Conservation (phyloP, 768 basidiomycete genomes). For the Kwoniella sp. region DNA sequence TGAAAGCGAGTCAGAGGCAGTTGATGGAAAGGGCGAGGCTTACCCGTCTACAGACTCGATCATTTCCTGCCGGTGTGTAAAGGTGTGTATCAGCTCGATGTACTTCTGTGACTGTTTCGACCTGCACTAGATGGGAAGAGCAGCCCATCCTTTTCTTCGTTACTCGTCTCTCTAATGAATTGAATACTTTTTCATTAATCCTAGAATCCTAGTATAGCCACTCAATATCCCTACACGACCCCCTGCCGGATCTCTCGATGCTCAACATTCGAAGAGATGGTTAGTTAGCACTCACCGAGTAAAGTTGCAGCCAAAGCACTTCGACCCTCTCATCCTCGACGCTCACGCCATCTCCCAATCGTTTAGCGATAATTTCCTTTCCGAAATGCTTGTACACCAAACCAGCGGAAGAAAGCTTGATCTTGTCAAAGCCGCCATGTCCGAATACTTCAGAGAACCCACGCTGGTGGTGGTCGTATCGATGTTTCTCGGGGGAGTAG, state of each 20-base stretch:
- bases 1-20: neutral
- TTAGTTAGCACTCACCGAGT: conserved; percentile 71
- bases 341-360: conserved; percentile 60
- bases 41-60: conserved; percentile 77
- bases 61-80: conserved; percentile 70
- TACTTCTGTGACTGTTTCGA: neutral
- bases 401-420: conserved; percentile 90
- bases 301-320: conserved; percentile 82
- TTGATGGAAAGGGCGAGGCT: neutral
- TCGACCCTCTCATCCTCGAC: conserved; percentile 71
- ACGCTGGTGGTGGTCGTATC: conserved; percentile 96
- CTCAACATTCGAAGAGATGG: no score
- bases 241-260: neutral
- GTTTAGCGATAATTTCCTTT: conserved; percentile 74
- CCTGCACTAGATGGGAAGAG: no score
- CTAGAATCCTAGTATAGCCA: no score
- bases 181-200: no score
- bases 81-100: conserved; percentile 1
- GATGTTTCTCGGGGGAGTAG: conserved; percentile 74
- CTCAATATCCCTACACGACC: no score
- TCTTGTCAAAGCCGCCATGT: conserved; percentile 63
- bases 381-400: conserved; percentile 98
- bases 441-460: conserved; percentile 90
- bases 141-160: no score
- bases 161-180: no score